Percentiles rank a stretch among this genome's conserved stretches.
Conservation (phyloP, 257 asterid species). For the Perilla frutescens region DNA sequence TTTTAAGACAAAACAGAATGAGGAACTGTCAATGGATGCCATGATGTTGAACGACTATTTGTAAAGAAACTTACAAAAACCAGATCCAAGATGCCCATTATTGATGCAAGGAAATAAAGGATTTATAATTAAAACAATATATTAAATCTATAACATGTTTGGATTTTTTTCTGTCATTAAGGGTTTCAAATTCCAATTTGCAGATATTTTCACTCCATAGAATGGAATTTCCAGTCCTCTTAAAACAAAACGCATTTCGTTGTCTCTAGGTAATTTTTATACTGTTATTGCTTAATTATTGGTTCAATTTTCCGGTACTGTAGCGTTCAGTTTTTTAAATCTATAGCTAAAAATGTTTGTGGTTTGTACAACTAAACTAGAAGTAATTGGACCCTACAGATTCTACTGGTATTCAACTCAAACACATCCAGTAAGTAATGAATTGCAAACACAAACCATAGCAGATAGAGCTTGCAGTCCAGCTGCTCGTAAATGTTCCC, state of each 20-base stretch:
- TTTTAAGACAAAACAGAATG: background rate
- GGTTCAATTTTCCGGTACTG: background rate
- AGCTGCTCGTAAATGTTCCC: constrained; percentile 61
- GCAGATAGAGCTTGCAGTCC: constrained; percentile 87
- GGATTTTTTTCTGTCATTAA: too few relatives aligned
- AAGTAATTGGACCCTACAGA: background rate
- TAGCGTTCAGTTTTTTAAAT: background rate
- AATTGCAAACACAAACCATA: constrained; percentile 53
- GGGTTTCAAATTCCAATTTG: background rate
- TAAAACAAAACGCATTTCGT: background rate
- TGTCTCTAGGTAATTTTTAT: too few relatives aligned
- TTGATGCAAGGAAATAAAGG: background rate
- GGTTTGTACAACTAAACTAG: background rate
- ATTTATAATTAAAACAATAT: background rate
- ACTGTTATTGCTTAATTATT: background rate
- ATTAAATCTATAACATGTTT: background rate
- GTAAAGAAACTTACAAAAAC: background rate
- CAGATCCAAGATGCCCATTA: background rate
- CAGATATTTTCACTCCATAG: background rate
- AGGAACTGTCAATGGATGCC: background rate
- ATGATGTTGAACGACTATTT: too few relatives aligned
- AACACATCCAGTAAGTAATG: constrained; percentile 12
- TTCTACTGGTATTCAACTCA: constrained; percentile 13
- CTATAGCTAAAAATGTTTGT: background rate
- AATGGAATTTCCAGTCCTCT: background rate